Evolutionary conservation across 129 eudicot species (phyloP).

Genomic region (Sambucus nigra): DNA sequence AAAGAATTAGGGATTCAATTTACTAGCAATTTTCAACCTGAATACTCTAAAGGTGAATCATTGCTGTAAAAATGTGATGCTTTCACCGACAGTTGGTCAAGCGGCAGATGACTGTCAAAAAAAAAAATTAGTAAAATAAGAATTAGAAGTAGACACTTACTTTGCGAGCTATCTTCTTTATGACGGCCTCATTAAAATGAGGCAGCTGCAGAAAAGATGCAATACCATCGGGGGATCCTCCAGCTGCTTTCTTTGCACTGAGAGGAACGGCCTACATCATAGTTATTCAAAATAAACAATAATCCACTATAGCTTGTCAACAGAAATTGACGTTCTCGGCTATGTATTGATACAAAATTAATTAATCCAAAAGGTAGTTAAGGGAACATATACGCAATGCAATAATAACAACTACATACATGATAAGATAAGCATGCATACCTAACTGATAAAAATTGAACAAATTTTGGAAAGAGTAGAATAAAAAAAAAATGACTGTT

Average conservation of each 20-base stretch:
- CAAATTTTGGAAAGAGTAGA: too few species aligned
- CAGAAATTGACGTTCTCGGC: not conserved
- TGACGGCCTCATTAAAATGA: conserved; percentile 61
- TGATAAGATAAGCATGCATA: not conserved
- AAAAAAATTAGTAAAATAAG: conserved; percentile 1
- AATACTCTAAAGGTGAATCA: not conserved
- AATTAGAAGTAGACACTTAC: conserved; percentile 20
- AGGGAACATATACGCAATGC: not conserved
- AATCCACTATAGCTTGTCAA: conserved; percentile 3
- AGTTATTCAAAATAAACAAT: not conserved
- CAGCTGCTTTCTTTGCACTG: conserved; percentile 66
- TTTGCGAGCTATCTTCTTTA: conserved; percentile 77
- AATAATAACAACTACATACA: not conserved
- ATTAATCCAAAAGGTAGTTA: not conserved
- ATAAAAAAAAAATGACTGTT: too few species aligned
- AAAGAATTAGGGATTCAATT: conserved; percentile 5
- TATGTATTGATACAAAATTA: conserved; percentile 1
- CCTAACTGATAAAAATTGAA: not conserved
- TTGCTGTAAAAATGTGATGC: too few species aligned
- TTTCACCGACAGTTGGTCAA: not conserved
- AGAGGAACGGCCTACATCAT: conserved; percentile 88
- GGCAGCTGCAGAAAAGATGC: conserved; percentile 97
- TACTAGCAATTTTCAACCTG: not conserved
- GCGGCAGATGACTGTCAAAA: not conserved
- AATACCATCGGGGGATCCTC: conserved; percentile 66